Conservation (phyloP, 2,329 filamentous ascomycete genomes). For the Penicillium sp. region DNA sequence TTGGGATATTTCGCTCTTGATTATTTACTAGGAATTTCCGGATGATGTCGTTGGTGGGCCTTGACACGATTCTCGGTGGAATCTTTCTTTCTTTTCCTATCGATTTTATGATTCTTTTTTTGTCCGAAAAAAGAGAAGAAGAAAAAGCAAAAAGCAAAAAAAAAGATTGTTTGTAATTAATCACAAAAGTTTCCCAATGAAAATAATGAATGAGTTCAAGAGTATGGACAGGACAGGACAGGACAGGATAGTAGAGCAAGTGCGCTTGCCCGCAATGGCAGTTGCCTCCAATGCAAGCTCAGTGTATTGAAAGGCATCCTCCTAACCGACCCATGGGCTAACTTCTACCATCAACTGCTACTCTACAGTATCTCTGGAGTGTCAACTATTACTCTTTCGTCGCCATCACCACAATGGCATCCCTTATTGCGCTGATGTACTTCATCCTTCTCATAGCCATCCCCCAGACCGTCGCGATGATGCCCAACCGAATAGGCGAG, state of each 20-base stretch:
- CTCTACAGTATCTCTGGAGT: neutral
- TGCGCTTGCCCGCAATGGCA: neutral
- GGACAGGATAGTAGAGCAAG: neutral
- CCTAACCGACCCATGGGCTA: neutral
- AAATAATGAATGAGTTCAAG: neutral
- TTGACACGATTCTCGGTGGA: neutral
- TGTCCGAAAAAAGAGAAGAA: neutral
- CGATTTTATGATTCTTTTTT: neutral
- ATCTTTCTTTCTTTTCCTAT: neutral
- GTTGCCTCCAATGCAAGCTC: conserved; percentile 4
- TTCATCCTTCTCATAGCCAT: conserved; percentile 4
- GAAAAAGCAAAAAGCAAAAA: neutral
- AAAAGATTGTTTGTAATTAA: neutral
- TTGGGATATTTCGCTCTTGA: neutral
- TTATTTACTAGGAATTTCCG: neutral
- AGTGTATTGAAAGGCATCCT: neutral
- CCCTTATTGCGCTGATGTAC: neutral
- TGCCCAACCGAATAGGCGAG: neutral
- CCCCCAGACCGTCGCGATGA: neutral
- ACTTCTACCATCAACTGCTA: neutral
- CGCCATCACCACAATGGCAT: neutral
- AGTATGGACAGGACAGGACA: neutral
- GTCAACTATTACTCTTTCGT: neutral
- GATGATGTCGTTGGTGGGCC: neutral
- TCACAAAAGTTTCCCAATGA: neutral